Evolutionary conservation across 1,284 basidiomycete species (phyloP), one percentile per base, ranked within the genome.

Genomic region (Flammula alnicola): DNA sequence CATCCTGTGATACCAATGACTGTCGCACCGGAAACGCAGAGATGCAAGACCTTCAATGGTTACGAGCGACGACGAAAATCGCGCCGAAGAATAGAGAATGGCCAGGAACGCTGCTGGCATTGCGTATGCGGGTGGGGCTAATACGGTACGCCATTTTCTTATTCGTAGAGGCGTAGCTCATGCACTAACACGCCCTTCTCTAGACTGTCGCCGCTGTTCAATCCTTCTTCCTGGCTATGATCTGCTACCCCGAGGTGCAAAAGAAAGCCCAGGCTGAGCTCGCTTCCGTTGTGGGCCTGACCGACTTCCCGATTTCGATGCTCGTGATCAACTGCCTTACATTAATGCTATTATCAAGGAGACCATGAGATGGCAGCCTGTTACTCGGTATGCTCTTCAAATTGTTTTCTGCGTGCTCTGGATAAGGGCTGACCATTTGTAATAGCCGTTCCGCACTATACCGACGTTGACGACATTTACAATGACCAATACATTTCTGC

Each of bases 301-400:
- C 30, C 12, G 30, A 9, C 30, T 32, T 16, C 30, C 30, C 12
- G 30, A 32, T 11, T 9, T 32, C 30, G 16, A 16, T 9, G 30
- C 12, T 9, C 30, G 30, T 3, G 12, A 11, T 12, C 16, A 11
- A 12, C 30, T 32, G 30, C 30, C 30, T 9, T 32, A 32, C 8
- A 9, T 32, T 11, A 32, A 32, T 9, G 30, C 30, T 25, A 17
- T 63, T 11, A 36, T 59, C 17, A 59, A 61, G 26, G 63, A 64
- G 30, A 39, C 44, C 8, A 20, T 52, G 19, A 33, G 58, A 5
- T 56, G 54, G 54, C 35, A 53, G 23, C 48, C 63, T 17, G 59
- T 65, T 14, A 61, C 63, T 11, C 66, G 60, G 5, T 58, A 62
- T 35, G 70, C 71, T 66, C n/a, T n/a, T n/a, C n/a, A n/a, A 55